phyloP scores from a whole-genome alignment of 1,284 basidiomycete species.

The Stygiomarasmius scandens region DNA sequence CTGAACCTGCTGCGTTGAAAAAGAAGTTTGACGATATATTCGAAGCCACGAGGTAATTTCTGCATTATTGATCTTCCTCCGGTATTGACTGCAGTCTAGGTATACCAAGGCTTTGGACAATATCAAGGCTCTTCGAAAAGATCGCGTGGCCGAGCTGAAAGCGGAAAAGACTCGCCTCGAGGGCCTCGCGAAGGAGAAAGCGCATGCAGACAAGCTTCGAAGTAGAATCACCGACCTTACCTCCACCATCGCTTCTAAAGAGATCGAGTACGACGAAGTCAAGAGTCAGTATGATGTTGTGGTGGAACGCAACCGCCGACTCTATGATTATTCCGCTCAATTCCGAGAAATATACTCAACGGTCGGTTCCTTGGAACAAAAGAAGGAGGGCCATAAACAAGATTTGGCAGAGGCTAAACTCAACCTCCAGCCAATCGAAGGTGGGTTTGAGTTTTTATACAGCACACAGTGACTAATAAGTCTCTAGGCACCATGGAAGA shows the following conservation, averaged over 20 bases:
- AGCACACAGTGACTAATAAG: neutral
- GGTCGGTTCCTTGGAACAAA: conserved; percentile 69
- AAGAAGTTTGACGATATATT: conserved; percentile 99
- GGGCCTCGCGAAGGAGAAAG: conserved; percentile 82
- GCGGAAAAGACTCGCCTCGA: conserved; percentile 89
- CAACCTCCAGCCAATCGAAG: conserved; percentile 74
- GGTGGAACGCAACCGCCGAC: conserved; percentile 77
- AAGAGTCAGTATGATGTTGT: conserved; percentile 68
- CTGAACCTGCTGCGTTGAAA: conserved; percentile 90
- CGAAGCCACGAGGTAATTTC: conserved; percentile 86
- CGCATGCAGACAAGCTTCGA: conserved; percentile 83
- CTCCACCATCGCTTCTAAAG: conserved; percentile 67
- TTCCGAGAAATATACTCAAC: conserved; percentile 85
- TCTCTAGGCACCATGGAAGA: conserved; percentile 77
- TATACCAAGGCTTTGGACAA: conserved; percentile 97
- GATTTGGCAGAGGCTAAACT: conserved; percentile 68
- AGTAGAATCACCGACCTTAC: conserved; percentile 68
- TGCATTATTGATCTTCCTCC: neutral
- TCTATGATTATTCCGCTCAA: conserved; percentile 82
- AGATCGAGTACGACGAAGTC: conserved; percentile 75
- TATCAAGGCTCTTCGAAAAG: conserved; percentile 90
- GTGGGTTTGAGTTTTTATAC: conserved; percentile 37
- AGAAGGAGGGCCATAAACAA: conserved; percentile 55
- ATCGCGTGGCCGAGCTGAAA: conserved; percentile 88
- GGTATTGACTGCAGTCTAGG: conserved; percentile 41